A percentile compares a stretch with the other conserved stretches of the same genome.
Conservation (phyloP, 345 rosid genomes). For the Noccaea bulbosa region DNA sequence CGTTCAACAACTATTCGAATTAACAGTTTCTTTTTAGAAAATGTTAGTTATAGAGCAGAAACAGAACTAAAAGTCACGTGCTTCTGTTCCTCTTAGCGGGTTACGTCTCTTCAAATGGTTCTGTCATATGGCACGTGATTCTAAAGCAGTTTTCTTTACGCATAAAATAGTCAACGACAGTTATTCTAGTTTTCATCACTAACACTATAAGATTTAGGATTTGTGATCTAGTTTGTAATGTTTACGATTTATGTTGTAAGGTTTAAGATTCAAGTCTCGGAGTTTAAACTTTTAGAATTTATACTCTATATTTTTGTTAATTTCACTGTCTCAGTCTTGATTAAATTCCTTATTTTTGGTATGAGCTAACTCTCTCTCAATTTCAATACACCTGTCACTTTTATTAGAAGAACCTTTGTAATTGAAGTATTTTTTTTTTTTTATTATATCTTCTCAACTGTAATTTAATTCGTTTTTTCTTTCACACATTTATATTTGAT, state of each 20-base stretch:
- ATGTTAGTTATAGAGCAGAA: conserved; percentile 19
- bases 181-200: conserved; percentile 13
- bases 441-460: not conserved
- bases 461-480: not conserved
- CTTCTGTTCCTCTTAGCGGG: conserved; percentile 28
- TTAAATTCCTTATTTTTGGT: too few species aligned
- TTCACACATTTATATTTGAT: not conserved
- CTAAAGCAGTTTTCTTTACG: not conserved
- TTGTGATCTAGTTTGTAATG: too few species aligned
- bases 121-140: conserved; percentile 40
- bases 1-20: conserved; percentile 27
- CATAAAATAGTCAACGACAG: conserved; percentile 10
- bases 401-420: not conserved
- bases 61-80: conserved; percentile 40
- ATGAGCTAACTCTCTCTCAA: too few species aligned
- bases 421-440: too few species aligned
- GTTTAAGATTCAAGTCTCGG: too few species aligned
- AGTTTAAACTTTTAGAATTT: too few species aligned
- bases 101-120: conserved; percentile 38
- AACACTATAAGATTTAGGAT: not conserved
- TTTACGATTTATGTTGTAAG: too few species aligned
- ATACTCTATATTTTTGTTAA: too few species aligned
- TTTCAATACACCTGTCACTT: not conserved
- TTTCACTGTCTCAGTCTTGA: too few species aligned
- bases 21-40: not conserved